phyloP scores from a whole-genome alignment of 495 filamentous ascomycete species.

The Annulohypoxylon maeteangense region DNA sequence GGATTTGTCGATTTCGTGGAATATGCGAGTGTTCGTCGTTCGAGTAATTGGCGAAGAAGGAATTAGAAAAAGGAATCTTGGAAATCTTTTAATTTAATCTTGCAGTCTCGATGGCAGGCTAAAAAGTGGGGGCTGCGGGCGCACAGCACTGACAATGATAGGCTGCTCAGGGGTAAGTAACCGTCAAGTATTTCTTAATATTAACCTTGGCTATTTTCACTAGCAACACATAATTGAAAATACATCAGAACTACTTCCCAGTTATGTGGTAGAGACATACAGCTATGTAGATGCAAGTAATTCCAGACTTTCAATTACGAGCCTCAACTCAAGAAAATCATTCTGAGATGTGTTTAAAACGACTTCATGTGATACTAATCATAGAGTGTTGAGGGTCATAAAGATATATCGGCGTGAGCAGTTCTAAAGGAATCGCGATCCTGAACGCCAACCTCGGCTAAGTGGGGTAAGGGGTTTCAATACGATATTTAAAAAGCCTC shows the following conservation, averaged over 20 bases:
- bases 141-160: background rate
- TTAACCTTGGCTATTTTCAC: background rate
- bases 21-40: background rate
- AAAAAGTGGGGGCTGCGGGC: constrained; percentile 4
- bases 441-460: background rate
- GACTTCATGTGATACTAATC: background rate
- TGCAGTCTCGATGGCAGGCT: constrained; percentile 5
- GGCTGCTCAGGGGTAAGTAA: constrained; percentile 1
- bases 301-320: background rate
- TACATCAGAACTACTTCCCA: background rate
- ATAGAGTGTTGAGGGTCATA: background rate
- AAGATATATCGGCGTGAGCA: background rate
- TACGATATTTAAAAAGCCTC: background rate
- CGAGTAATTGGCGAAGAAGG: background rate
- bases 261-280: background rate
- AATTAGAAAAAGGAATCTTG: background rate
- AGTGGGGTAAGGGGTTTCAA: background rate
- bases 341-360: background rate
- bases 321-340: background rate
- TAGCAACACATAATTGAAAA: background rate
- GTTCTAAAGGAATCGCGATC: background rate
- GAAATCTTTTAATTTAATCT: constrained; percentile 4
- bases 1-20: background rate
- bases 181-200: background rate
- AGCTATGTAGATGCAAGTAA: background rate